A percentile compares a stretch with the other conserved stretches of the same genome.
Evolutionary conservation across 352 stramenopile genomes (phyloP).

Genomic region (Blastocystis sp.): DNA sequence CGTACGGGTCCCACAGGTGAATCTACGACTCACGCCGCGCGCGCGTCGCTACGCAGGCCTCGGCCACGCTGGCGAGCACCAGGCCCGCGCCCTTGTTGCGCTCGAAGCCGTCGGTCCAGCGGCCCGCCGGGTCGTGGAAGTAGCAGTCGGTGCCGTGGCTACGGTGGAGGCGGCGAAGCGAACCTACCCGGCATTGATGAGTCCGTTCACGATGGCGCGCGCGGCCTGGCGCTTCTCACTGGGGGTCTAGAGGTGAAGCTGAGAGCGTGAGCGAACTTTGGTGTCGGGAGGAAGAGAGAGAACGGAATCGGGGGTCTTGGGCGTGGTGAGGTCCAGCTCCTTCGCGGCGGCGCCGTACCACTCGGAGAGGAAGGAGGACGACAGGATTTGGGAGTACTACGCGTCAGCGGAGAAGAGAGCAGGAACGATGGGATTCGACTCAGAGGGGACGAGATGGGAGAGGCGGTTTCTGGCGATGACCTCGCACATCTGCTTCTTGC

Average conservation of each 20-base stretch:
- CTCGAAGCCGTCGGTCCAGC: slow-evolving; percentile 57
- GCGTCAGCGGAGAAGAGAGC: not conserved
- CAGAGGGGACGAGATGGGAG: slow-evolving; percentile 6
- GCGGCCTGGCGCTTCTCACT: slow-evolving; percentile 24
- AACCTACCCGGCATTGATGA: slow-evolving; percentile 27
- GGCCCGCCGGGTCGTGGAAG: slow-evolving; percentile 32
- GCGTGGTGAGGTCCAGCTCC: slow-evolving; percentile 34
- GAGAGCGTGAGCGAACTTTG: not conserved
- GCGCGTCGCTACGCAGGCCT: not conserved
- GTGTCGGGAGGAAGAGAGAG: slow-evolving; percentile 19
- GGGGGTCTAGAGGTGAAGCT: not conserved
- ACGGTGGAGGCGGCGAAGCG: not conserved
- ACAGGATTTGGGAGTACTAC: slow-evolving; percentile 46
- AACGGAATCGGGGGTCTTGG: slow-evolving; percentile 11
- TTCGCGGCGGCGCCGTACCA: slow-evolving; percentile 42
- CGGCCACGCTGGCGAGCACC: slow-evolving; percentile 1
- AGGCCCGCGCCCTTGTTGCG: slow-evolving; percentile 43
- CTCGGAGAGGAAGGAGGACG: slow-evolving; percentile 50
- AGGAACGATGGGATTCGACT: not conserved
- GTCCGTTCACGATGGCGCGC: slow-evolving; percentile 49
- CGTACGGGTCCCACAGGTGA: slow-evolving; percentile 15
- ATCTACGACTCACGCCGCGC: not conserved
- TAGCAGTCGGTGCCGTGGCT: slow-evolving; percentile 42
- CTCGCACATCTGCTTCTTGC: slow-evolving; percentile 61
- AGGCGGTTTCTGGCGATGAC: slow-evolving; percentile 32